Evolutionary conservation across 768 basidiomycete species (phyloP), one percentile per base, ranked within the genome.

Genomic region (Pleurotus giganteus): DNA sequence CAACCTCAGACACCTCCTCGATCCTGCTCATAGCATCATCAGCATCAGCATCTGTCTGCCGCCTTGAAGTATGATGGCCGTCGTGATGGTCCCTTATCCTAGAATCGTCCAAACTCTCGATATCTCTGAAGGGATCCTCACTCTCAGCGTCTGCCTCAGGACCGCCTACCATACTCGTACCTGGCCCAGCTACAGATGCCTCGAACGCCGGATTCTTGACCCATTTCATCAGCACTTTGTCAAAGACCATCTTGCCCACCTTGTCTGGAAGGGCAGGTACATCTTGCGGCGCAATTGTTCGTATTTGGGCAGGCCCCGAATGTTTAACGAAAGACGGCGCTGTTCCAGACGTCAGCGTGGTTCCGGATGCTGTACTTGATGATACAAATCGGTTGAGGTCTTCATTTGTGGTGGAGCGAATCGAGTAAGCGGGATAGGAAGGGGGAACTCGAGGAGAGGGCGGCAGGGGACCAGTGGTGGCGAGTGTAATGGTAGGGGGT

Each of bases 371-470:
- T 7, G 94, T 94, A 63, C 92, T 91, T 12, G 91, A 88, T 4
- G 94, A 95, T 7, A 95, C 91, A 63, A 91, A 92, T 23, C 94
- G 88, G 63, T 89, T 91, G 42, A 94, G 76, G 65, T 94, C 93
- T 15, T 86, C 86, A 58, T 81, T 82, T 13, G 78, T 72, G 2
- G 76, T 72, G 28, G 76, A 66, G 24, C 79, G 83, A 23, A 83
- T 57, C 29, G 84, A 80, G 17, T 75, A 75, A 6, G 82, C 71
- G 24, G 83, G 80, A 64, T 82, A 76, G 9, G 78, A 67, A n/a
- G 74, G 72, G 19, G 73, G 71, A 28, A 69, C 68, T 4, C 61
- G 61, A 31, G 66, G 59, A 15, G 71, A 64, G 12, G 65, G 62
- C 17, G 63, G 43, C 34, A 65, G 55, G 1, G 66, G 71, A 34